phyloP scores from a whole-genome alignment of 495 filamentous ascomycete genomes.

The Lasiosphaeria miniovina region DNA sequence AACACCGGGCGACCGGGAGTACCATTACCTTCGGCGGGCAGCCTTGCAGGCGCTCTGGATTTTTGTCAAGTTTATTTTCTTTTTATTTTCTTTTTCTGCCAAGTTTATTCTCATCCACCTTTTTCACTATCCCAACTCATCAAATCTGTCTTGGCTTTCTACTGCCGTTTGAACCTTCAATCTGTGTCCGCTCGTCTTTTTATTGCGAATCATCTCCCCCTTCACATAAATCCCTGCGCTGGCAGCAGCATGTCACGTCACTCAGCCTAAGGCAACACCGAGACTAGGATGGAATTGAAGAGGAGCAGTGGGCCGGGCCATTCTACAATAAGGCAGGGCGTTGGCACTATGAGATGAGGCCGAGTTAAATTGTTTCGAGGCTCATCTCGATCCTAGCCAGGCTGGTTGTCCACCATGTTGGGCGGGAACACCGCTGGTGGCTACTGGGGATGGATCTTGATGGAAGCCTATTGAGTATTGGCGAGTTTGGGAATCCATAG shows the following conservation, averaged over 20 bases:
- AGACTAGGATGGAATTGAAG: slow-evolving; percentile 15
- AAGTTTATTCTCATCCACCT: background rate
- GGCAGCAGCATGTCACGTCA: slow-evolving; percentile 23
- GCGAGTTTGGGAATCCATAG: background rate
- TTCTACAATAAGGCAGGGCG: slow-evolving; percentile 7
- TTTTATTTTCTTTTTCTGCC: slow-evolving; percentile 9
- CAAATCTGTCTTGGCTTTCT: slow-evolving; percentile 8
- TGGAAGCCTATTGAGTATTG: background rate
- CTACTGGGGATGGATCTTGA: background rate
- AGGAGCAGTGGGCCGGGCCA: slow-evolving; percentile 13
- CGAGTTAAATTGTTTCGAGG: slow-evolving; percentile 2
- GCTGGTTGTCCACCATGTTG: slow-evolving; percentile 3
- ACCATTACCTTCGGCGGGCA: slow-evolving; percentile 1
- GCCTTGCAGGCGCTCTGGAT: background rate
- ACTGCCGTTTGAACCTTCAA: slow-evolving; percentile 8
- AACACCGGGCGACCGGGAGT: slow-evolving; percentile 28
- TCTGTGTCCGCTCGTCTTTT: background rate
- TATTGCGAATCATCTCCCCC: slow-evolving; percentile 4
- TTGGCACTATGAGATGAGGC: slow-evolving; percentile 9
- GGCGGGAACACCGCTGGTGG: slow-evolving; percentile 4
- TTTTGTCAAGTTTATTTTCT: slow-evolving; percentile 7
- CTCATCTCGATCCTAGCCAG: slow-evolving; percentile 8
- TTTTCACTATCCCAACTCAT: background rate
- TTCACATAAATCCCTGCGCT: slow-evolving; percentile 26
- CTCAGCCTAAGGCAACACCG: background rate